Evolutionary conservation across 768 basidiomycete species (phyloP).

Genomic region (Russula griseocarnosa): DNA sequence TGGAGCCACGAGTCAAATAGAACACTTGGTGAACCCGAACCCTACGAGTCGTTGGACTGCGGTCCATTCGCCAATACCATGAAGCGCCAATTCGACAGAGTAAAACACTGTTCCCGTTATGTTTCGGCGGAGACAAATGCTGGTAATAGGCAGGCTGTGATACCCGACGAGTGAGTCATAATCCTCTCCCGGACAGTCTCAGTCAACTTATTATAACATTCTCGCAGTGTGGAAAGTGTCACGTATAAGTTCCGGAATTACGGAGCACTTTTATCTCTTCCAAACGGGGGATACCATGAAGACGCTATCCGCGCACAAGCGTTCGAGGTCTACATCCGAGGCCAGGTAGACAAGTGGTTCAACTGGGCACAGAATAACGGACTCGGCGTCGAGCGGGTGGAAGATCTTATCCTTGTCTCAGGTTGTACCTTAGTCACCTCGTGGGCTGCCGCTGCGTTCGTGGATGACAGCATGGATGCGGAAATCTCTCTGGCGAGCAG

Average conservation of each 20-base stretch:
- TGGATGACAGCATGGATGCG: neutral
- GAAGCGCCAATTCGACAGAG: neutral
- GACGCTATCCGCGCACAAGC: constrained; percentile 1
- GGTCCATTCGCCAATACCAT: neutral
- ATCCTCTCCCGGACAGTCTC: neutral
- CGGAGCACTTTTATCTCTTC: constrained; percentile 5
- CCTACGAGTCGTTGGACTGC: neutral
- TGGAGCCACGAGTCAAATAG: neutral
- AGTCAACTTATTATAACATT: too few species aligned
- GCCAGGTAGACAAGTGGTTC: neutral
- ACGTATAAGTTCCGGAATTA: neutral
- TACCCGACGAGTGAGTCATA: neutral
- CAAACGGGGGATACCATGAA: neutral
- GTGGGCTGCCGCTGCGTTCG: constrained; percentile 13
- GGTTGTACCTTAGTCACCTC: constrained; percentile 10
- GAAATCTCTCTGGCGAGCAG: neutral
- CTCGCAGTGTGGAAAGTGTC: neutral
- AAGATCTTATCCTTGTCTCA: constrained; percentile 19
- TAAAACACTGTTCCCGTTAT: neutral
- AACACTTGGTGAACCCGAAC: neutral
- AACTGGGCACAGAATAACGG: neutral
- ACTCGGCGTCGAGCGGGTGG: constrained; percentile 5
- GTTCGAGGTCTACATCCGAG: constrained; percentile 10
- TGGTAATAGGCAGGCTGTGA: neutral
- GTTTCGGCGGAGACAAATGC: neutral